Base-by-base conservation (phyloP, 441 rosid genomes). In the Pelargonium myrrhifolium region DNA sequence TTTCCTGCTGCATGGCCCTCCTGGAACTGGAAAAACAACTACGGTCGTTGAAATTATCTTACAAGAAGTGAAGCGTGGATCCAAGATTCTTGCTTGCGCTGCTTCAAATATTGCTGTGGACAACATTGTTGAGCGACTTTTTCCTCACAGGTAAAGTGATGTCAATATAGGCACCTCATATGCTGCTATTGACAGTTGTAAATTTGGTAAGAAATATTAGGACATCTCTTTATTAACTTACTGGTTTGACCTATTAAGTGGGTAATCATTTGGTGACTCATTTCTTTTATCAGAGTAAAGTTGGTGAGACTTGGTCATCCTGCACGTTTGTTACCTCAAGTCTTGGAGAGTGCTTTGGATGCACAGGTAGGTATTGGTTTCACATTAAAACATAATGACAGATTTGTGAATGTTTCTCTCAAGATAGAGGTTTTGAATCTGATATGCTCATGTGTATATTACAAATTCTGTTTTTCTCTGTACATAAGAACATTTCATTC, bases 61-160 rank as follows among this genome's bases (percentile, higher is more conserved):
- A 47, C 98, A 94, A 82, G 97, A 92, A 86, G 97, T 92, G 62
- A 92, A 94, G 72, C 86, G 88, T 65, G 98, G 98, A 68, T 86
- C 92, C 18, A 94, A 89, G 84, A 87, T 94, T 75, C 94, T 94
- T 68, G 98, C 96, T 22, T 94, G 98, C 76, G 97, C 98, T 56
- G 98, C 98, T 83, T 94, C 99, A 67, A 91, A 93, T 79, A 88
- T 93, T 75, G 99, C 99, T n/a, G 99, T 94, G 6, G 99, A 94
- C 82, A 91, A 94, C 83, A 89, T 94, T 71, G 99, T 94, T 72
- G 98, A 94, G 80, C 86, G 96, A 71, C 95, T 94, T 73, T 94
- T 83, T 77, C 85, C 88, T 72, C 96, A 94, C 76, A 88, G 96
- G 96, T 89, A 77, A 28, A 15, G n/a, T 65, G 53, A 64, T 79